A percentile compares a stretch with the other conserved stretches of the same genome.
Evolutionary conservation across 345 rosid species (phyloP).

Genomic region (Citrus cavaleriei): DNA sequence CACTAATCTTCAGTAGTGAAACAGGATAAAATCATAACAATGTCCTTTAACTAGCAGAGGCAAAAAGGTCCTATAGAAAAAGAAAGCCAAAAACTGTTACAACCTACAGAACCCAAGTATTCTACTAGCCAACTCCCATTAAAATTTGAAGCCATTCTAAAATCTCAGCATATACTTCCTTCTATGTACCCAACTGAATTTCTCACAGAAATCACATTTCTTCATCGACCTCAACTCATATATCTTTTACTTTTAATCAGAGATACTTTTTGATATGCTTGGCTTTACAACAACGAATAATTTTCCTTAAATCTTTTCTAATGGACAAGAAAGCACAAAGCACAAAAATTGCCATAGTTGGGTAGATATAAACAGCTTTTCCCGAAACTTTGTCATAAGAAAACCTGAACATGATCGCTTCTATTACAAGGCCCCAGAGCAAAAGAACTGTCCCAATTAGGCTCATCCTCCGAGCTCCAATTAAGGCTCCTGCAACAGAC

Average conservation of each 20-base stretch:
- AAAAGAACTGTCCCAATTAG: slow-evolving; percentile 59
- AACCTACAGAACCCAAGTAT: no score
- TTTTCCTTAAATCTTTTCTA: slow-evolving; percentile 57
- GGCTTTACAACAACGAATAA: slow-evolving; percentile 34
- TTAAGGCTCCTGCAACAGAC: slow-evolving; percentile 63
- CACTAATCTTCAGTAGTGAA: no score
- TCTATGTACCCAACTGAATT: not conserved
- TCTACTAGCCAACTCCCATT: not conserved
- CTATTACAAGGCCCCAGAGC: slow-evolving; percentile 57
- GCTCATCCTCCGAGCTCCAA: slow-evolving; percentile 53
- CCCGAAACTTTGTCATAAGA: not conserved
- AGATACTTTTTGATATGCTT: not conserved
- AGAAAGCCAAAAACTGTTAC: no score
- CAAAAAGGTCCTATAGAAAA: not conserved
- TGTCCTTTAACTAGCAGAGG: no score
- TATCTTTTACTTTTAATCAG: not conserved
- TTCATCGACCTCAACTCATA: not conserved
- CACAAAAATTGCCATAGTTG: slow-evolving; percentile 40
- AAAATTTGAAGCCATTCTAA: not conserved
- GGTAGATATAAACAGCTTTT: slow-evolving; percentile 34
- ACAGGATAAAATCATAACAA: no score
- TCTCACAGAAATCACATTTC: not conserved
- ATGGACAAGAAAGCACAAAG: slow-evolving; percentile 58
- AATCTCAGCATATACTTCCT: not conserved
- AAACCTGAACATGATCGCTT: slow-evolving; percentile 26